Evolutionary conservation across 306 rosid genomes (phyloP), one percentile per base, ranked within the genome.

Genomic region (Prunus kanzakura): DNA sequence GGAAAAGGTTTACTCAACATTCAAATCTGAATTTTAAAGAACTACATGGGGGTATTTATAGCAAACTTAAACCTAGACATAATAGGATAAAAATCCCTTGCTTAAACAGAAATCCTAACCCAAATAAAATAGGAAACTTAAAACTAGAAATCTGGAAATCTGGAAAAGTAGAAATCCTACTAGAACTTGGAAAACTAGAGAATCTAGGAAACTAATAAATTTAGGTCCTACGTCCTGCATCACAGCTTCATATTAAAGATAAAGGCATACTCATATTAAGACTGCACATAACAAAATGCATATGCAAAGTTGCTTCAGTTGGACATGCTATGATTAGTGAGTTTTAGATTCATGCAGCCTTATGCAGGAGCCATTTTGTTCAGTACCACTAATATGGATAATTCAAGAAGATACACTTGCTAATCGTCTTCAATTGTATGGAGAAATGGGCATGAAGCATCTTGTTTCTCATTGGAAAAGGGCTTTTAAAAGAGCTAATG

Each of bases 321-420:
- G 82, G 65, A 84, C 87, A 84, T 86, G 75, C 80, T 86, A 52
- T 83, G 88, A 82, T 90, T 82, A 84, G 92, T 89, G 84, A 83
- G 84, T 89, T 89, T 87, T 88, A 92, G 90, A 88, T 92, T 84
- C 80, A 79, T 95, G 93, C 97, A 95, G 99, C 96, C 92, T 95
- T 84, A 95, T 92, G 97, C 99, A 95, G 93, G 99, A 87, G 84
- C 99, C 99, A 56, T 95, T 95, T 87, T 89, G 91, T 91, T 88
- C 97, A 15, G 75, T 95, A 67, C 98, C 99, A 76, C 76, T 95
- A 73, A 82, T 95, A 84, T 95, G 99, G 97, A 89, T 95, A 83
- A 82, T 95, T 91, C 98, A 88, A 87, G 98, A 92, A 83, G 89
- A 95, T 84, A 82, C 73, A 69, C 98, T 88, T 78, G 92, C 99